These are phyloP conservation scores for Epichloe typhina DNA, from an alignment of 2,329 filamentous ascomycete genomes.

Conservation along the genomic window DNA sequence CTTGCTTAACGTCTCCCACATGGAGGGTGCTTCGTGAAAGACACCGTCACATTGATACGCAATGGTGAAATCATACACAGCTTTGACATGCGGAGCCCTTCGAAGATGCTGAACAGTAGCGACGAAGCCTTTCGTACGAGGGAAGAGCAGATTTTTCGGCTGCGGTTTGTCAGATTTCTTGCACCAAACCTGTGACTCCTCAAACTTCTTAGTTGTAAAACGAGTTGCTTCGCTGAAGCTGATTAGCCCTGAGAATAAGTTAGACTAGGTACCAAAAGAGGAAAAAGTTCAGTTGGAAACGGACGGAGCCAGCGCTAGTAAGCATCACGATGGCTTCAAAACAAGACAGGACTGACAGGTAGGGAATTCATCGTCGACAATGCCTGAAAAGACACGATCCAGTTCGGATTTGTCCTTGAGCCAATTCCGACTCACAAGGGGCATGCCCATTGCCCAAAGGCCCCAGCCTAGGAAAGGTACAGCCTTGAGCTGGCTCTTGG, in stretches of 20 bases:
- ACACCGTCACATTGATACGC: conserved; percentile 32
- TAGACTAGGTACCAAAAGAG: neutral
- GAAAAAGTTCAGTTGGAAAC: too few relatives aligned
- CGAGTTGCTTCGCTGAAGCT: conserved; percentile 52
- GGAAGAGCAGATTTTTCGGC: conserved; percentile 45
- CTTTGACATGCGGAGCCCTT: conserved; percentile 35
- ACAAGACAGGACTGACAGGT: conserved; percentile 33
- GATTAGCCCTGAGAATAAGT: conserved; percentile 38
- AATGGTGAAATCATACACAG: conserved; percentile 43
- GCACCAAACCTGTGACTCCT: conserved; percentile 39
- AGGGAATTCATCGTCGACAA: conserved; percentile 38
- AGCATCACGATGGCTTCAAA: neutral
- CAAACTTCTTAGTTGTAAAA: conserved; percentile 40
- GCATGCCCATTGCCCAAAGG: conserved; percentile 52
- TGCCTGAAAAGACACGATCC: conserved; percentile 41
- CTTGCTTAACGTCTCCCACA: conserved; percentile 38
- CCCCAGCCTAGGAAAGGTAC: conserved; percentile 52
- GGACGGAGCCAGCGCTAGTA: neutral
- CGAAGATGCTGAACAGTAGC: conserved; percentile 43
- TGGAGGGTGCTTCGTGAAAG: conserved; percentile 34
- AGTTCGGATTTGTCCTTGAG: conserved; percentile 42
- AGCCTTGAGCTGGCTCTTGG: conserved; percentile 44
- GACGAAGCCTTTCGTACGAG: conserved; percentile 47
- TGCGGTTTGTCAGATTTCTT: conserved; percentile 33
- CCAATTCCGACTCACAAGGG: conserved; percentile 48